Percentiles rank a stretch among this genome's conserved stretches.
phyloP scores from a whole-genome alignment of 441 rosid genomes.

The Adansonia rubrostipa region DNA sequence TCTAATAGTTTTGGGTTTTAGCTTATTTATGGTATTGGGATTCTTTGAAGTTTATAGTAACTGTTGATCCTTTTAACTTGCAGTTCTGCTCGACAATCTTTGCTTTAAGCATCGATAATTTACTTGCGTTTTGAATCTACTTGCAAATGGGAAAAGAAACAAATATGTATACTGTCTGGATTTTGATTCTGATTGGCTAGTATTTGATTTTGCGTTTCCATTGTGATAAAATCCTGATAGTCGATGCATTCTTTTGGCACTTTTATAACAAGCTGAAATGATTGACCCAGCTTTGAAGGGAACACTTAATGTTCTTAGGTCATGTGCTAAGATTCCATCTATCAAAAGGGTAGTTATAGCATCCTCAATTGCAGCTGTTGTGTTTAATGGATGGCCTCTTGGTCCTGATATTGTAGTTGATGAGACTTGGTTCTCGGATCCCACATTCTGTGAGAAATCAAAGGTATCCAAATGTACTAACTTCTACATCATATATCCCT shows the following conservation, averaged over 20 bases:
- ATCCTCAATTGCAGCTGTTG: slow-evolving; percentile 36
- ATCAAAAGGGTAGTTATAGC: slow-evolving; percentile 40
- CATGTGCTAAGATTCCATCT: slow-evolving; percentile 38
- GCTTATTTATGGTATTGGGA: neutral
- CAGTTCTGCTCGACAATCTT: neutral
- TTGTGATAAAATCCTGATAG: neutral
- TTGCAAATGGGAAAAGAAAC: neutral
- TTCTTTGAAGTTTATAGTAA: neutral
- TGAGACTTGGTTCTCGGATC: slow-evolving; percentile 31
- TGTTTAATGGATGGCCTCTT: slow-evolving; percentile 19
- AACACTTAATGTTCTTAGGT: slow-evolving; percentile 35
- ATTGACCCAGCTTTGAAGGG: slow-evolving; percentile 39
- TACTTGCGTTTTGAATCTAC: neutral
- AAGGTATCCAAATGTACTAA: slow-evolving; percentile 24
- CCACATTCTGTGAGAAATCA: slow-evolving; percentile 28
- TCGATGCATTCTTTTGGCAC: neutral
- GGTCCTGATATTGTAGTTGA: slow-evolving; percentile 18
- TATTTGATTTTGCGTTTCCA: neutral
- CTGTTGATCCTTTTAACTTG: neutral
- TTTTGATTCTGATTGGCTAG: neutral
- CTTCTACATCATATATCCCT: neutral
- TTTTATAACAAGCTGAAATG: slow-evolving; percentile 28
- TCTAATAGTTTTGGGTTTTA: neutral
- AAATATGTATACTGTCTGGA: neutral
- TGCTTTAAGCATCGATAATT: neutral